Evolutionary conservation across 805 yeast genomes (phyloP), one percentile per base, ranked within the genome.

Genomic region (Maudiozyma pseudohumilis): DNA sequence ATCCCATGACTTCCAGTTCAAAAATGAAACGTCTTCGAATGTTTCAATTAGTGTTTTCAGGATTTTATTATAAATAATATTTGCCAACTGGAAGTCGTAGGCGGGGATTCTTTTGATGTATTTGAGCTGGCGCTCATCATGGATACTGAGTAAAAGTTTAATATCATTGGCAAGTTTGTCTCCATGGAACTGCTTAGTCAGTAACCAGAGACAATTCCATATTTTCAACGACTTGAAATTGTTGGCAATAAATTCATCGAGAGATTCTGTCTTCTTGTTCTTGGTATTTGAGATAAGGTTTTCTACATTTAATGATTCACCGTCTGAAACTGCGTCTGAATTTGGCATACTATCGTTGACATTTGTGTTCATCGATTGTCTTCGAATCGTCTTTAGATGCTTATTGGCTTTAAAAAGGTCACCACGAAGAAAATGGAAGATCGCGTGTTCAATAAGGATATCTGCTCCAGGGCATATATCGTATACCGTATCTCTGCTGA

Each of bases 1-100:
- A 8, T 39, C 32, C 62, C 62, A 59, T 10, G 17, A 20, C 9
- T 43, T 34, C 63, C 62, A 59, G 18, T 49, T 35, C 10, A 57
- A 27, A 25, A 47, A 46, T 5, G 31, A 23, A n/a, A 36, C 26
- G 2, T 18, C 17, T 18, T 43, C 39, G 32, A 48, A 52, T 29
- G 48, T 48, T 16, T 50, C 47, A 4, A 49, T 24, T 12, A 53
- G 42, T 29, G 42, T 45, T 24, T 47, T 50, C 9, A 59, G 32
- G 5, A 54, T 20, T 34, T 54, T 52, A 36, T 59, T 55, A 35
- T 48, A 57, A 13, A 56, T 38, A 18, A 56, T 40, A 32, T 53
- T 54, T 3, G 58, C 53, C 18, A 48, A 32, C 23, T 36, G 33
- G 9, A 39, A 40, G 40, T 59, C 59, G 34, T 56, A 48, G 11